Evolutionary conservation across 441 rosid species (phyloP).

Genomic region (Adansonia gregorii): DNA sequence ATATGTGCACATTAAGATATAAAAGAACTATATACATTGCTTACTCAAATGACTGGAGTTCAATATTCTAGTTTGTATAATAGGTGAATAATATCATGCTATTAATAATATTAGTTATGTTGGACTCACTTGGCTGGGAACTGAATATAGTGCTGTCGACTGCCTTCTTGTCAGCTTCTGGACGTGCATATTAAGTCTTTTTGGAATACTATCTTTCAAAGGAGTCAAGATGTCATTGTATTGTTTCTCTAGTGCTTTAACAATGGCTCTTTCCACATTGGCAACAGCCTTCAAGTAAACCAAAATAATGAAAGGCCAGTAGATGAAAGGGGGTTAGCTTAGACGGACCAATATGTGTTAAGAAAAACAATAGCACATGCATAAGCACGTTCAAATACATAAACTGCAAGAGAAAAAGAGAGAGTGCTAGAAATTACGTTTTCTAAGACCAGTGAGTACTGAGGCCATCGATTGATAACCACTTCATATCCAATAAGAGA

Average conservation of each 20-base stretch:
- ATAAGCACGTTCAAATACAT: not conserved
- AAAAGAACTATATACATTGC: conserved; percentile 12
- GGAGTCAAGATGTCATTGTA: conserved; percentile 85
- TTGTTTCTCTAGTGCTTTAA: conserved; percentile 90
- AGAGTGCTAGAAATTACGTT: conserved; percentile 46
- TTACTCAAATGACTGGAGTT: not conserved
- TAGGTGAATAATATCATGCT: too few species aligned
- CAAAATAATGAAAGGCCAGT: not conserved
- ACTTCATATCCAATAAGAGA: conserved; percentile 81
- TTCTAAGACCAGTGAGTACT: conserved; percentile 81
- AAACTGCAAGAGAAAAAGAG: not conserved
- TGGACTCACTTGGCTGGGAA: conserved; percentile 77
- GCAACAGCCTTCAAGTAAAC: conserved; percentile 65
- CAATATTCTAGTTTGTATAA: not conserved
- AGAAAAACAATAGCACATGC: not conserved
- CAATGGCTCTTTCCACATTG: conserved; percentile 78
- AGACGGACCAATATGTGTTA: not conserved
- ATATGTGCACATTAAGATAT: conserved; percentile 17
- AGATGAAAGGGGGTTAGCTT: conserved; percentile 26
- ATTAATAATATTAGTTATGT: not conserved
- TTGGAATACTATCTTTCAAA: conserved; percentile 82
- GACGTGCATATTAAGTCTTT: conserved; percentile 91
- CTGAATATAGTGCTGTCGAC: conserved; percentile 67
- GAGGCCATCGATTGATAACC: conserved; percentile 93
- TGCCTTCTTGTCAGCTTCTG: conserved; percentile 95